Evolutionary conservation across 2,329 filamentous ascomycete genomes (phyloP), one percentile per base, ranked within the genome.

Genomic region (Pestalotiopsis sp.): DNA sequence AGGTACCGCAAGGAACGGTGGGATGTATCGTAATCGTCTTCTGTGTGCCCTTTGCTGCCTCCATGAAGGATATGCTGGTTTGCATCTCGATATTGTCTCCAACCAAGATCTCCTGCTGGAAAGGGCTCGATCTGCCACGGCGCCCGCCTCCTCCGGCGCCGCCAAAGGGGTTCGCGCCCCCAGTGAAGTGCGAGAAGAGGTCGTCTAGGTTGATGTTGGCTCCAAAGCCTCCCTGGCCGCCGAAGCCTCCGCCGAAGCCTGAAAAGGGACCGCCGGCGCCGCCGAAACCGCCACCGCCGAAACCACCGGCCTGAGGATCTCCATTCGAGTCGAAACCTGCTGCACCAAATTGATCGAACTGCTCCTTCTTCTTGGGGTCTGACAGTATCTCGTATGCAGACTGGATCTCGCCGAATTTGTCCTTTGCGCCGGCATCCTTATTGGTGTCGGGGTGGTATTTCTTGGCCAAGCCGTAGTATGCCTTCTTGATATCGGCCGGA

Each of bases 401-500:
- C 80, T 99, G 96, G 67, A 97, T 93, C 74, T 98, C 95, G 72
- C 91, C 88, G 76, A 99, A 99, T 76, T 93, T 95, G 75, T 98
- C 96, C 80, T 98, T 98, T 45, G 96, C 95, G n/a, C 85, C 87
- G 2, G 93, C 81, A 74, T 98, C 96, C 80, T 98, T 98, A 86
- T 98, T 99, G 45, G 96, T 98, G 79, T 99, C 96, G 9, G 96
- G 96, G 77, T 99, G 96, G 79, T 90, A 99, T 78, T 98, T 99
- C 82, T 99, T 99, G 23, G 96, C 96, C 69, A 98, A 86, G 64
- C 95, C 93, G 79, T 99, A 99, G 84, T 99, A 99, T 3, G 96
- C 95, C 81, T 98, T 98, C 80, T 99, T 99, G 79, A 99, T 98
- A 45, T 98, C 95, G 69, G 90, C 85, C 3, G 94, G 84, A 1